phyloP scores from a whole-genome alignment of 2,329 filamentous ascomycete species.

The Myriosclerotinia scirpicola region DNA sequence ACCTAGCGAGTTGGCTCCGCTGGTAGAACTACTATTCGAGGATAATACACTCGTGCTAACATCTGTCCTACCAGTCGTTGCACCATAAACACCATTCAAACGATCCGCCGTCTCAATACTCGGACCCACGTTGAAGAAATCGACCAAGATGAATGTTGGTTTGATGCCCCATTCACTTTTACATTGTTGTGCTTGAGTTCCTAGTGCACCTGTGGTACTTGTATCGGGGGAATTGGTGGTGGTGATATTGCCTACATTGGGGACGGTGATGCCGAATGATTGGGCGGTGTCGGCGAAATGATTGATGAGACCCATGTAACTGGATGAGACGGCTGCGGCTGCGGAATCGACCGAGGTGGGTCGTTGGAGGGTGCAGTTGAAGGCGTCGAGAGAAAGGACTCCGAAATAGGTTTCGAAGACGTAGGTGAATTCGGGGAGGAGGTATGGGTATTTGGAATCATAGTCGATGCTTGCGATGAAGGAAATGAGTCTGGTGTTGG shows the following conservation, averaged over 20 bases:
- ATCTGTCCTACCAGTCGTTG: constrained; percentile 31
- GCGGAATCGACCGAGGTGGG: constrained; percentile 54
- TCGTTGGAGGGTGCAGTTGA: constrained; percentile 71
- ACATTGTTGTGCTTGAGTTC: constrained; percentile 56
- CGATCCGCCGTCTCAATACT: constrained; percentile 68
- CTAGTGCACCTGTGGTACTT: constrained; percentile 50
- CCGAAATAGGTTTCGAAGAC: constrained; percentile 75
- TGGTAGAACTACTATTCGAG: background rate
- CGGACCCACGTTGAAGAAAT: constrained; percentile 75
- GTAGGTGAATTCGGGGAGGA: constrained; percentile 63
- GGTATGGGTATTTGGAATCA: constrained; percentile 51
- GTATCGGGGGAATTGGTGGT: constrained; percentile 63
- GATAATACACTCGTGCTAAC: constrained; percentile 33
- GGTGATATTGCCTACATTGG: constrained; percentile 58
- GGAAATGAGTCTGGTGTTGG: constrained; percentile 63
- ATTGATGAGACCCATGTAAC: constrained; percentile 72
- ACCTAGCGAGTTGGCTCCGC: constrained; percentile 20
- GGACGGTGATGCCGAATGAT: constrained; percentile 56
- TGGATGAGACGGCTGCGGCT: constrained; percentile 54
- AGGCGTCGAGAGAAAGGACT: constrained; percentile 59
- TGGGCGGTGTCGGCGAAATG: constrained; percentile 70
- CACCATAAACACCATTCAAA: constrained; percentile 56
- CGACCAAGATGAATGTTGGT: constrained; percentile 75
- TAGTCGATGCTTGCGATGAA: constrained; percentile 61
- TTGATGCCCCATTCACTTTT: constrained; percentile 56